These are phyloP conservation scores for Talinum fruticosum DNA, from an alignment of 148 eudicot species.

Conservation along the genomic window DNA sequence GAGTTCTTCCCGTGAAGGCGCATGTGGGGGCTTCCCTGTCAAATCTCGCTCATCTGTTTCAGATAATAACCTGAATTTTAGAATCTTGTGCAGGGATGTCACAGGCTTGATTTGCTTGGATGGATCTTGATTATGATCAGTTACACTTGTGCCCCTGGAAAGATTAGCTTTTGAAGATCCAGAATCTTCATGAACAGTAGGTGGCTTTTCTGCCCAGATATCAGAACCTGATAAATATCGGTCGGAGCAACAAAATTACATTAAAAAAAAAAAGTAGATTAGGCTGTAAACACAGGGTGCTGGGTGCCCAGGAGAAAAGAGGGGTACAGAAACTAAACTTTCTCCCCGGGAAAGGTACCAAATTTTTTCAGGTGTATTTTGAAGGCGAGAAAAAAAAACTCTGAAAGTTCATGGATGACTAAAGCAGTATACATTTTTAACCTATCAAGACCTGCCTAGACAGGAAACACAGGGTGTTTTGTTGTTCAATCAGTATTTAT, in stretches of 20 bases:
- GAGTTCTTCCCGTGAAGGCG: not conserved
- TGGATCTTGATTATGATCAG: constrained; percentile 41
- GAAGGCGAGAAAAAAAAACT: no score
- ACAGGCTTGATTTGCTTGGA: constrained; percentile 57
- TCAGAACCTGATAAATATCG: not conserved
- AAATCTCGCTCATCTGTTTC: constrained; percentile 34
- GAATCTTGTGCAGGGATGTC: constrained; percentile 52
- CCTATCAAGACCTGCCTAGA: no score
- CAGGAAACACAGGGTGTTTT: no score
- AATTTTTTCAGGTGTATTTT: no score
- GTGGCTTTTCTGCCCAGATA: constrained; percentile 41
- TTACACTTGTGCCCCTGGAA: constrained; percentile 33
- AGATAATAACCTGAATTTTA: constrained; percentile 46
- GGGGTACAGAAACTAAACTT: no score
- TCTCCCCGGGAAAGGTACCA: no score
- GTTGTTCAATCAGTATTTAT: no score
- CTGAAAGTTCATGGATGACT: no score
- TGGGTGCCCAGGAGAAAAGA: no score
- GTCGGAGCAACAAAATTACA: not conserved
- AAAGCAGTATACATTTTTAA: no score
- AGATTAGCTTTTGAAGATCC: constrained; percentile 54
- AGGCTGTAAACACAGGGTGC: not conserved
- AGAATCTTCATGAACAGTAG: constrained; percentile 47
- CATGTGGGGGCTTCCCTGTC: constrained; percentile 13
- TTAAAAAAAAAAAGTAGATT: not conserved